Base-by-base conservation (phyloP, 2,329 filamentous ascomycete genomes). In the Trichoderma atroviride region DNA sequence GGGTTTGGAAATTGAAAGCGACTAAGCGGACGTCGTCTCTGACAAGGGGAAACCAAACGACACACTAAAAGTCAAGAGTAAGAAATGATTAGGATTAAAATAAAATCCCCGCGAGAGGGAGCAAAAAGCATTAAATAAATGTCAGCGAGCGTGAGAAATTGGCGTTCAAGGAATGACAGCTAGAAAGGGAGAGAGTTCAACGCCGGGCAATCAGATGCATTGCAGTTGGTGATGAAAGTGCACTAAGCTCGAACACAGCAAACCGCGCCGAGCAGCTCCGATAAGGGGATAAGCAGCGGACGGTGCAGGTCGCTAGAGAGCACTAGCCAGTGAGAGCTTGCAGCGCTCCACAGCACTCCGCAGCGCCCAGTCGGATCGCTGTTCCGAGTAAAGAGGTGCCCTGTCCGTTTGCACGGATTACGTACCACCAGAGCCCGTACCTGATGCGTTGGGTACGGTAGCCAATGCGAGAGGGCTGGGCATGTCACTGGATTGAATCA, bases 121-220 rank as follows among this genome's bases (percentile, higher is more conserved):
- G 7, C 58, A 58, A 29, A 24, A 33, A 37, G 40, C 35, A 47
- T 22, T 43, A 43, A 35, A n/a, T 40, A 2, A 67, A 27, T 10
- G 40, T 59, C 33, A 60, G 65, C 65, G 43, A 52, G n/a, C n/a
- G 56, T 56, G 52, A 60, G 50, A 69, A 69, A 60, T 67, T 67
- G 64, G 64, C 35, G 53, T 35, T 52, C 43, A 40, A 56, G 27
- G 60, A 64, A 37, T 47, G 69, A 70, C 63, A 31, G 43, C 24
- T 35, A 47, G 58, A 24, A 31, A 63, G 47, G 29, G 47, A 29
- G 19, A 55, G 31, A 64, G 61, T 55, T 64, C 43, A 24, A 56
- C 35, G 31, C 7, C 53, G 16, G 31, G n/a, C n/a, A 37, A 29
- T 27, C 27, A n/a, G 52, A 27, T 16, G n/a, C 22, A 55, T 19